Evolutionary conservation across 371 early-diverging fungal genomes (phyloP), one percentile per base, ranked within the genome.

Genomic region (Circinella minor): DNA sequence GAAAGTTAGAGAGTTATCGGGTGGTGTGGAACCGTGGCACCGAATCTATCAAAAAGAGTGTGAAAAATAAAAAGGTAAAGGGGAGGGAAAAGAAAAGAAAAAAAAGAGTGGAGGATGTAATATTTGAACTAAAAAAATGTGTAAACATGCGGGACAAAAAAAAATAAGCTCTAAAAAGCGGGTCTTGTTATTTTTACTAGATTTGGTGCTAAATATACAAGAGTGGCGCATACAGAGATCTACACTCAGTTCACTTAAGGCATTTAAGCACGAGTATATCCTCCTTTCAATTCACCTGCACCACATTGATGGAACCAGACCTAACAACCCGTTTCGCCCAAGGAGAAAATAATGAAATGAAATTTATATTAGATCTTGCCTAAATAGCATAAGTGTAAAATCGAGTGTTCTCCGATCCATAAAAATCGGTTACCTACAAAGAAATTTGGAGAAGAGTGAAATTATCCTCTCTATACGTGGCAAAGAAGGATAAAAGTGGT

Each of bases 51-150:
- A 61, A 18, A 64, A 36, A 65, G 51, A 51, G 51, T 48, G 43
- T 43, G 43, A 65, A 65, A 51, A 54, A 65, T 51, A 18, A 65
- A 65, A 65, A 67, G 39, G 27, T 27, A 27, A 27, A 27, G 27
- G 27, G 27, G 27, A 27, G 27, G 27, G 27, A 27, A 27, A 27
- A 27, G 27, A 27, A 27, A 27, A 27, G 27, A 27, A 27, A 27
- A 27, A 27, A 27, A 27, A 27, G 27, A 27, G 27, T n/a, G 2
- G 27, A 1, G 27, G 27, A 27, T 27, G 27, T 27, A 27, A 27
- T 27, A 27, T 27, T 27, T 27, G 27, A 27, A 27, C 27, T 27
- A 27, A 27, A 2, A 27, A 27, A 27, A 27, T 27, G 27, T 27
- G 27, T 27, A 27, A 27, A 27, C 27, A 27, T 27, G 49, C 63